phyloP scores from a whole-genome alignment of 345 rosid genomes.

The Eucalyptus viminalis region DNA sequence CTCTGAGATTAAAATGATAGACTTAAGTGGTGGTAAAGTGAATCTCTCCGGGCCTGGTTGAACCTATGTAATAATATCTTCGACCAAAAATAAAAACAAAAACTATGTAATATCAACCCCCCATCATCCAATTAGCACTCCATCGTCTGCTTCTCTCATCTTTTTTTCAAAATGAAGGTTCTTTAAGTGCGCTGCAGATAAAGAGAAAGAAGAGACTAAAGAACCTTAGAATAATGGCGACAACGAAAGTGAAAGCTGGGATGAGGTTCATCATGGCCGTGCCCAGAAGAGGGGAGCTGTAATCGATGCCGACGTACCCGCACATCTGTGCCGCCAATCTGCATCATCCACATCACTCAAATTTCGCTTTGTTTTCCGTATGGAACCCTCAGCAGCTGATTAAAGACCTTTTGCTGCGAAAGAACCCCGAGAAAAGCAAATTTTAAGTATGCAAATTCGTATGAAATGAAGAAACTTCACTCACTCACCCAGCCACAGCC shows the following conservation, averaged over 20 bases:
- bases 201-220: not conserved
- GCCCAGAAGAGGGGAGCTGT: constrained; percentile 36
- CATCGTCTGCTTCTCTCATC: not conserved
- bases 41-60: not conserved
- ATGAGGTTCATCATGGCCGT: constrained; percentile 40
- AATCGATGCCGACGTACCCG: constrained; percentile 28
- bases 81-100: too few species aligned
- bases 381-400: not conserved
- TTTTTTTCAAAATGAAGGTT: not conserved
- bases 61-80: not conserved
- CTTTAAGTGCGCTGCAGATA: not conserved
- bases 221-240: constrained; percentile 35
- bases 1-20: not conserved
- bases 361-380: not conserved
- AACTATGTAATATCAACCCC: not conserved
- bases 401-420: not conserved
- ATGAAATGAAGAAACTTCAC: not conserved
- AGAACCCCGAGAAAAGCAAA: not conserved
- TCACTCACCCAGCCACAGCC: not conserved
- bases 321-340: not conserved
- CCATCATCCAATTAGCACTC: not conserved
- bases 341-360: not conserved
- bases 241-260: constrained; percentile 37
- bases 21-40: not conserved
- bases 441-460: not conserved